Base-by-base conservation (phyloP, 2,329 filamentous ascomycete genomes). In the Nannizziopsis arthrosporioides region DNA sequence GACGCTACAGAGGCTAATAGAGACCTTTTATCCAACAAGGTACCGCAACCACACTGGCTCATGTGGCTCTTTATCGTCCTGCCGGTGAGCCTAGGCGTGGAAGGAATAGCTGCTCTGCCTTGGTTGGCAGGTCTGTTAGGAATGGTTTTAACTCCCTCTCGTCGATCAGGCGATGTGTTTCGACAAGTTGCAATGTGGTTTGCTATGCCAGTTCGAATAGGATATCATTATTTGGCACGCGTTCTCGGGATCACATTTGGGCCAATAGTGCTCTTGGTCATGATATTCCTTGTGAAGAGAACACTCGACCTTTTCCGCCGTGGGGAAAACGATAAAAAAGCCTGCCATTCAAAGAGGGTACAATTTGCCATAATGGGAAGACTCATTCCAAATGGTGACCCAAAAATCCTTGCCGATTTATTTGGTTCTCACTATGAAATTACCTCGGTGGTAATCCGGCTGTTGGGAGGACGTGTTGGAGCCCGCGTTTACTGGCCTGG, bases 361-460 rank as follows among this genome's bases (percentile, higher is more conserved):
- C 32, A 35, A 36, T 35, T 32, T 18, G 27, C 42, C 30, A 19
- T 45, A 15, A 19, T 45, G 42, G 42, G 36, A 11, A 34, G 9
- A 7, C 32, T 45, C 27, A n/a, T 36, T 35, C 42, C 42, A 18
- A 32, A 19, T 9, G 22, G 22, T 7, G 22, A 27, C 22, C 31
- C 31, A 22, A 35, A 45, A 2, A 27, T n/a, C 9, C 15, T 45
- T 19, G 22, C 42, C 18, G 31, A 32, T n/a, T 27, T 45, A 10
- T 35, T 45, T 35, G 42, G 42, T 12, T 35, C 42, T 7, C 42
- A 45, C 32, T 45, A 45, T 27, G 42, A 45, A 14, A 32, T 45
- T 11, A 35, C 36, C 14, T 45, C 42, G 5, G 31, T 45, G 9
- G 42, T 35, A 10, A 18, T 45, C n/a, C 32, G 42, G 12, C 22